Conservation (phyloP, 2,329 filamentous ascomycete genomes). For the Xylaria multiplex region DNA sequence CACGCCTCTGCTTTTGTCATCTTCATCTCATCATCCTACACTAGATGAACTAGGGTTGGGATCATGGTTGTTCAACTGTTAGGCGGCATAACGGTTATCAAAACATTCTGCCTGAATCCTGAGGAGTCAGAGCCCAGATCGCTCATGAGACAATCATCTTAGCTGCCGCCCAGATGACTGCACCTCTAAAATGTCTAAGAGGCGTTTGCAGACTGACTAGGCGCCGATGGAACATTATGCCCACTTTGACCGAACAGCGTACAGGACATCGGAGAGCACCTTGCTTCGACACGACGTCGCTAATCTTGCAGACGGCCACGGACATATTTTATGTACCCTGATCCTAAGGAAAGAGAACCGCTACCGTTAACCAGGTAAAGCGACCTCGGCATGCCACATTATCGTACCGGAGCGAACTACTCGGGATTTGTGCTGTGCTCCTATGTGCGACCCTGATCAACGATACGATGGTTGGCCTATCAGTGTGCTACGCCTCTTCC, state of each 20-base stretch:
- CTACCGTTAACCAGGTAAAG: constrained; percentile 29
- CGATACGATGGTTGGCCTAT: constrained; percentile 15
- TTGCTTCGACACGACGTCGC: constrained; percentile 49
- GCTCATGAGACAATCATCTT: constrained; percentile 16
- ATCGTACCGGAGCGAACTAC: constrained; percentile 34
- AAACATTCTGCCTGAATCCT: constrained; percentile 17
- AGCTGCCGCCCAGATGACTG: constrained; percentile 15
- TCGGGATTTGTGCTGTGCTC: constrained; percentile 35
- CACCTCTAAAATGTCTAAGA: constrained; percentile 6
- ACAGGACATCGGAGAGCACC: constrained; percentile 20
- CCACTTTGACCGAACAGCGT: constrained; percentile 9
- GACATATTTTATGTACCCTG: constrained; percentile 36
- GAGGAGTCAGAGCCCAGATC: constrained; percentile 6
- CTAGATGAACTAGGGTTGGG: constrained; percentile 21
- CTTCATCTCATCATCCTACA: constrained; percentile 16
- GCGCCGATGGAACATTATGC: constrained; percentile 8
- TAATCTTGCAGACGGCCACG: constrained; percentile 51
- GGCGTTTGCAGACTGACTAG: constrained; percentile 10
- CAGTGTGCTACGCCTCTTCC: constrained; percentile 16
- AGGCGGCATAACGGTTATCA: constrained; percentile 29
- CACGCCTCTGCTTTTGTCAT: constrained; percentile 26
- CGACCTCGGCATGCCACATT: constrained; percentile 31
- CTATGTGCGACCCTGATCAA: constrained; percentile 34
- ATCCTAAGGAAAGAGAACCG: constrained; percentile 28
- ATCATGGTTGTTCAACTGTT: constrained; percentile 28